A percentile compares a stretch with the other conserved stretches of the same genome.
Evolutionary conservation across 108 stramenopile species (phyloP).

Genomic region (Skeletonema potamos): DNA sequence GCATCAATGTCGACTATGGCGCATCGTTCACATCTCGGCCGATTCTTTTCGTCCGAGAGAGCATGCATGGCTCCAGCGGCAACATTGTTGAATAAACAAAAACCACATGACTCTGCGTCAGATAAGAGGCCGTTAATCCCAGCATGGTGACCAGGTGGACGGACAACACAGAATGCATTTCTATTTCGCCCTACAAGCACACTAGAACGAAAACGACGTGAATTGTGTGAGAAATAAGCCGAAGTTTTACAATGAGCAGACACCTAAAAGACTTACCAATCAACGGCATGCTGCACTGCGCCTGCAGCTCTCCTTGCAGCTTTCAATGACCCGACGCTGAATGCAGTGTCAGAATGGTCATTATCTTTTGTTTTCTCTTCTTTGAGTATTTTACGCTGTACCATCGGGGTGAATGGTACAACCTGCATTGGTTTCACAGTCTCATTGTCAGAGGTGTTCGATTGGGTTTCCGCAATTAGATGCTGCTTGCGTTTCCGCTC

Average conservation of each 20-base stretch:
- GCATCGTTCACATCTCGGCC: constrained; percentile 77
- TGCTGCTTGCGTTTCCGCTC: constrained; percentile 59
- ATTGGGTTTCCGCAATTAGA: constrained; percentile 33
- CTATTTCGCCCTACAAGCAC: constrained; percentile 83
- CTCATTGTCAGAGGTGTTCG: constrained; percentile 7
- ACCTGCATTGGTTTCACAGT: constrained; percentile 43
- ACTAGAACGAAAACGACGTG: constrained; percentile 21
- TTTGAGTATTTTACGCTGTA: constrained; percentile 74
- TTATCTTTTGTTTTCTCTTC: constrained; percentile 63
- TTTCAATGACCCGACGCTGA: constrained; percentile 84
- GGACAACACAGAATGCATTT: constrained; percentile 95
- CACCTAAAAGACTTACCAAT: constrained; percentile 51
- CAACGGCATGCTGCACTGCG: constrained; percentile 92
- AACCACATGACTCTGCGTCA: constrained; percentile 94
- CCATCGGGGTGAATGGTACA: constrained; percentile 86
- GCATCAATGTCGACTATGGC: constrained; percentile 98
- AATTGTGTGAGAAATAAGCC: not conserved
- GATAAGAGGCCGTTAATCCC: constrained; percentile 88
- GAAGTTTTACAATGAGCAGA: not conserved
- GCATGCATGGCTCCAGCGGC: constrained; percentile 98
- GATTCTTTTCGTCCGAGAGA: constrained; percentile 70
- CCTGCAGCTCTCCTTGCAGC: constrained; percentile 91
- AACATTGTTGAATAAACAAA: constrained; percentile 98
- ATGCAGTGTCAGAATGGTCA: constrained; percentile 84
- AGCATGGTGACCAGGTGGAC: constrained; percentile 99